Percentiles rank a stretch among this genome's conserved stretches.
These are phyloP conservation scores for Hypoxylon sp. DNA, from an alignment of 2,329 filamentous ascomycete genomes.

Conservation along the genomic window DNA sequence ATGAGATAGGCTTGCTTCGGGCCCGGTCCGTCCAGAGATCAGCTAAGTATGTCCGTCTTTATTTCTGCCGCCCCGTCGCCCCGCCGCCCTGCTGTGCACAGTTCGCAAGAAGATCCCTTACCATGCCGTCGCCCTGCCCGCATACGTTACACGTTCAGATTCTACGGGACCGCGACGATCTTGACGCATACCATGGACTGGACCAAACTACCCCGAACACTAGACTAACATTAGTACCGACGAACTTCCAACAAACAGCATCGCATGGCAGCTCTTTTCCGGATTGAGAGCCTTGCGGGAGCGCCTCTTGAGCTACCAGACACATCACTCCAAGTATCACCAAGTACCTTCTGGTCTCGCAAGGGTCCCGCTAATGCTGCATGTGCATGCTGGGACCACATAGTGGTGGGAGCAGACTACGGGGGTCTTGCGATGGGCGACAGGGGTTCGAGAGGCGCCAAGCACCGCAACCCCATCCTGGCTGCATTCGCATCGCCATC, in stretches of 20 bases:
- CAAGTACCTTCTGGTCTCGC: conserved; percentile 44
- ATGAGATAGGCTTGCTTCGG: conserved; percentile 35
- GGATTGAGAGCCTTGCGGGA: conserved; percentile 30
- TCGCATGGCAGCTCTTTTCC: conserved; percentile 30
- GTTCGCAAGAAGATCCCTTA: conserved; percentile 29
- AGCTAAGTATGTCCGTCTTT: conserved; percentile 22
- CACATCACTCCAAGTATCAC: conserved; percentile 44
- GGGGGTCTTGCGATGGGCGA: conserved; percentile 44
- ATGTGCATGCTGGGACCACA: conserved; percentile 47
- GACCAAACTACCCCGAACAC: conserved; percentile 18
- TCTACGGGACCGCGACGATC: conserved; percentile 25
- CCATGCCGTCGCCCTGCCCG: conserved; percentile 25
- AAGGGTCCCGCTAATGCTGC: conserved; percentile 43
- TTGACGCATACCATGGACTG: conserved; percentile 19
- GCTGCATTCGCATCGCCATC: conserved; percentile 44
- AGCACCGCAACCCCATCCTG: conserved; percentile 46
- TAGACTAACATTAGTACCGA: conserved; percentile 27
- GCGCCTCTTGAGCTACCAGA: conserved; percentile 29
- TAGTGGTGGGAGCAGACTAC: conserved; percentile 44
- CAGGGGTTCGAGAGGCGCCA: conserved; percentile 49
- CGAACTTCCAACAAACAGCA: conserved; percentile 22
- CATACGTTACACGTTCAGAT: conserved; percentile 21
- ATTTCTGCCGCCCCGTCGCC: conserved; percentile 23
- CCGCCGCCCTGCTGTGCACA: conserved; percentile 29
- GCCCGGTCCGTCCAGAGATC: conserved; percentile 36